Percentiles rank a stretch among this genome's conserved stretches.
These are phyloP conservation scores for Tuctoria greenei DNA, from an alignment of 176 grass and related monocot genomes.

Conservation along the genomic window DNA sequence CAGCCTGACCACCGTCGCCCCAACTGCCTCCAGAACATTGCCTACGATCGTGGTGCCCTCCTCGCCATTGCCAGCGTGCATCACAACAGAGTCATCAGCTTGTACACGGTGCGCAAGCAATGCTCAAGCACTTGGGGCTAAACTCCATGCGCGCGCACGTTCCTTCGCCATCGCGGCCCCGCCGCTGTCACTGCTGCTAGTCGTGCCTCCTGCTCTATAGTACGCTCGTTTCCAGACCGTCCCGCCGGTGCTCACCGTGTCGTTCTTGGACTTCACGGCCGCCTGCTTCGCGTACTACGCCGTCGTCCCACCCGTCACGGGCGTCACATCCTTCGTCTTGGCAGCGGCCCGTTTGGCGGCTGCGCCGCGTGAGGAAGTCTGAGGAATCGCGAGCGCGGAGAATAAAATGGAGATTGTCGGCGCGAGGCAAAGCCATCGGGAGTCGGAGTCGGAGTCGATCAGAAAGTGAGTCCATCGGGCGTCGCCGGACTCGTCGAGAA, in stretches of 20 bases:
- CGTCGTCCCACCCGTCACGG: slow-evolving; percentile 19
- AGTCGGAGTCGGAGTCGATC: too few relatives aligned
- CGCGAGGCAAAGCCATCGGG: too few relatives aligned
- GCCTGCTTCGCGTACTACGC: slow-evolving; percentile 37
- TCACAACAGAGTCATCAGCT: slow-evolving; percentile 26
- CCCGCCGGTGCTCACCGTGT: too few relatives aligned
- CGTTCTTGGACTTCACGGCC: neutral
- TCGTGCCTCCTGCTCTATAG: too few relatives aligned
- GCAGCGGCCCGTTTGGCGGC: neutral
- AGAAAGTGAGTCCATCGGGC: too few relatives aligned
- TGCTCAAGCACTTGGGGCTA: neutral
- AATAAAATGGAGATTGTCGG: too few relatives aligned
- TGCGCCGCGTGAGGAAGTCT: too few relatives aligned
- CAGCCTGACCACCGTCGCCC: slow-evolving; percentile 59
- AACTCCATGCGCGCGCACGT: neutral
- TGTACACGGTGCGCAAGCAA: neutral
- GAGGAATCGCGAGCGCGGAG: too few relatives aligned
- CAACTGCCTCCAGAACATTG: slow-evolving; percentile 57
- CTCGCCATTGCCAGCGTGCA: neutral
- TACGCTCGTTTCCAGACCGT: too few relatives aligned
- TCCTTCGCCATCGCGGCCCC: slow-evolving; percentile 36
- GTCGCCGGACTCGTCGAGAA: too few relatives aligned
- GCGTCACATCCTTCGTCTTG: neutral
- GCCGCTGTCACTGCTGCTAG: too few relatives aligned
- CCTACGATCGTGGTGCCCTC: slow-evolving; percentile 40